Conservation (phyloP, 179 eudicot species). For the Carnegiea gigantea region DNA sequence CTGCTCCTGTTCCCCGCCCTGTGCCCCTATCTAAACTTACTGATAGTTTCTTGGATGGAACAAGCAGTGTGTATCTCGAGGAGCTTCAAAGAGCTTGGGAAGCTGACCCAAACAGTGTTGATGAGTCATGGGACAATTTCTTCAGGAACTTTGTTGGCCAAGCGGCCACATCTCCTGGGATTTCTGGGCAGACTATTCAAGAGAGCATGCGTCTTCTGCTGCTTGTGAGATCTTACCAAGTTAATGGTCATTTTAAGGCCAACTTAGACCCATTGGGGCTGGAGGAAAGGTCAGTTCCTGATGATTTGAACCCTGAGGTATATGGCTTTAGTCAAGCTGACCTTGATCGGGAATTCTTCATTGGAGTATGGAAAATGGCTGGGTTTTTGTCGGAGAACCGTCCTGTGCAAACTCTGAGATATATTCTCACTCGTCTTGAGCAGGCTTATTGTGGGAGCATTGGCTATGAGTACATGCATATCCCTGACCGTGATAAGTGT, state of each 20-base stretch:
- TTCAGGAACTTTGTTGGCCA: constrained; percentile 92
- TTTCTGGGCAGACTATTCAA: constrained; percentile 94
- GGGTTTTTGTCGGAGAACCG: constrained; percentile 96
- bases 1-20: constrained; percentile 76
- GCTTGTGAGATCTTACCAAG: constrained; percentile 94
- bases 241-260: constrained; percentile 88
- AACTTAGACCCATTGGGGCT: constrained; percentile 76
- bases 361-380: constrained; percentile 92
- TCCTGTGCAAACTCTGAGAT: constrained; percentile 84
- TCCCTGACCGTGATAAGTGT: constrained; percentile 79
- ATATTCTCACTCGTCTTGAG: constrained; percentile 77
- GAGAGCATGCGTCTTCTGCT: constrained; percentile 87
- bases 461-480: constrained; percentile 96
- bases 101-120: constrained; percentile 86
- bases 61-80: constrained; percentile 86
- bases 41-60: constrained; percentile 88
- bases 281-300: constrained; percentile 63
- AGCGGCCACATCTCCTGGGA: constrained; percentile 72
- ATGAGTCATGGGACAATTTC: constrained; percentile 98
- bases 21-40: constrained; percentile 86
- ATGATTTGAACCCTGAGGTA: constrained; percentile 61
- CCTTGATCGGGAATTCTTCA: constrained; percentile 84
- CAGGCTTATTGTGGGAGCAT: constrained; percentile 97
- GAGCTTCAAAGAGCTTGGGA: constrained; percentile 97
- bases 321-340: constrained; percentile 94